Evolutionary conservation across 2,329 filamentous ascomycete species (phyloP).

Genomic region (Tolypocladium tropicale): DNA sequence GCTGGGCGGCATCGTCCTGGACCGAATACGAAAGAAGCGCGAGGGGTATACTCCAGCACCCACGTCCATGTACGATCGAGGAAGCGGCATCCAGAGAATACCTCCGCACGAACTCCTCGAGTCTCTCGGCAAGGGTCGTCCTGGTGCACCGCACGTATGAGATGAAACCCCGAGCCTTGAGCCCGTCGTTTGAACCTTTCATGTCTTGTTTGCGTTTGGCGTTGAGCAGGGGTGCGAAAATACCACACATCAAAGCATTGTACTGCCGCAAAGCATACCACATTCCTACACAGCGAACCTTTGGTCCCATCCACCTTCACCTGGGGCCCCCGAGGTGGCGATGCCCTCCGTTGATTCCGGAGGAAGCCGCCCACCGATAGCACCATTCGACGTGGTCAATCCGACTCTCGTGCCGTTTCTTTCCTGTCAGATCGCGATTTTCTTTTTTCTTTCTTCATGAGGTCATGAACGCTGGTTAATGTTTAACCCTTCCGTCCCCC

Average conservation of each 20-base stretch:
- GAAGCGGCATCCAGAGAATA: conserved; percentile 47
- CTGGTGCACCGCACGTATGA: conserved; percentile 40
- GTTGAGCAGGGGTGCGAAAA: conserved; percentile 23
- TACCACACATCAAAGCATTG: conserved; percentile 4
- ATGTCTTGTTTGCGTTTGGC: conserved; percentile 19
- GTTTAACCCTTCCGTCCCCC: conserved; percentile 13
- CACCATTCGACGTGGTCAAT: conserved; percentile 5
- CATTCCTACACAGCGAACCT: not conserved
- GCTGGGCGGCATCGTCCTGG: conserved; percentile 61
- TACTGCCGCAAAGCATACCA: not conserved
- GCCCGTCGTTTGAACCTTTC: conserved; percentile 15
- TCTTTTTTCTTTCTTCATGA: conserved; percentile 22
- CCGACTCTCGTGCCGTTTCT: conserved; percentile 1
- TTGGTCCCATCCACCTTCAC: not conserved
- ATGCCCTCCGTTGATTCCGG: not conserved
- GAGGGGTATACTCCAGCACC: conserved; percentile 76
- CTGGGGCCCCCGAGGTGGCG: not conserved
- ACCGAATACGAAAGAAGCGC: conserved; percentile 64
- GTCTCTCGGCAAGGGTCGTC: conserved; percentile 36
- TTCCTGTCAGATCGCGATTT: conserved; percentile 9
- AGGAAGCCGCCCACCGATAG: not conserved
- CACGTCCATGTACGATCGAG: conserved; percentile 51
- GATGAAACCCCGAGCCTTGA: conserved; percentile 5
- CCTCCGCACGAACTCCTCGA: conserved; percentile 51
- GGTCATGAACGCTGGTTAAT: conserved; percentile 24